Percentiles rank a stretch among this genome's conserved stretches.
Evolutionary conservation across 495 filamentous ascomycete species (phyloP).

Genomic region (Daldinia bambusicola): DNA sequence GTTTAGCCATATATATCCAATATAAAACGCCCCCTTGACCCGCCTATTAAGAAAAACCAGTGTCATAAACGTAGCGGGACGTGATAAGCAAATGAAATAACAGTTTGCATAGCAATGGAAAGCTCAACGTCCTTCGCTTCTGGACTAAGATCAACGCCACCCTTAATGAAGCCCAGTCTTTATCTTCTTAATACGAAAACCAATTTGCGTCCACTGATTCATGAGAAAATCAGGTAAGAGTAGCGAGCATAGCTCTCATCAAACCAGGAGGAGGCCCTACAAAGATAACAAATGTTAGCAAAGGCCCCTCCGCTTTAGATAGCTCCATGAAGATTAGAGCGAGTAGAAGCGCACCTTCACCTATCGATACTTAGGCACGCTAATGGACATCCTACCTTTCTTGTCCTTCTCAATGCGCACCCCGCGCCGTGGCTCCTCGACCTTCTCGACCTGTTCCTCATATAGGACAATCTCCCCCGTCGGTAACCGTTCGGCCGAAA

Average conservation of each 20-base stretch:
- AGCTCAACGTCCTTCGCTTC: neutral
- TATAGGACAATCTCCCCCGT: conserved; percentile 64
- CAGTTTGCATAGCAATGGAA: neutral
- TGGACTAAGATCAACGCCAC: neutral
- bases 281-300: conserved; percentile 37
- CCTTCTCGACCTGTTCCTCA: conserved; percentile 63
- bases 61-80: neutral
- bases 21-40: conserved; percentile 3
- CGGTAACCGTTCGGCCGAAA: conserved; percentile 58
- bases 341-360: conserved; percentile 54
- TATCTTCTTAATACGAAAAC: neutral
- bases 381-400: conserved; percentile 84
- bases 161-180: too few species aligned
- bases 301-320: neutral
- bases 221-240: conserved; percentile 66
- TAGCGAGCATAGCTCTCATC: conserved; percentile 79
- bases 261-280: conserved; percentile 67
- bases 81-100: neutral
- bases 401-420: conserved; percentile 81
- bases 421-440: conserved; percentile 63
- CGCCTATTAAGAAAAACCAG: neutral
- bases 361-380: conserved; percentile 65
- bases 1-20: conserved; percentile 1
- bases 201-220: neutral
- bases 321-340: conserved; percentile 13